Evolutionary conservation across 106 monocot species (phyloP).

Genomic region (Iris macrosiphon): DNA sequence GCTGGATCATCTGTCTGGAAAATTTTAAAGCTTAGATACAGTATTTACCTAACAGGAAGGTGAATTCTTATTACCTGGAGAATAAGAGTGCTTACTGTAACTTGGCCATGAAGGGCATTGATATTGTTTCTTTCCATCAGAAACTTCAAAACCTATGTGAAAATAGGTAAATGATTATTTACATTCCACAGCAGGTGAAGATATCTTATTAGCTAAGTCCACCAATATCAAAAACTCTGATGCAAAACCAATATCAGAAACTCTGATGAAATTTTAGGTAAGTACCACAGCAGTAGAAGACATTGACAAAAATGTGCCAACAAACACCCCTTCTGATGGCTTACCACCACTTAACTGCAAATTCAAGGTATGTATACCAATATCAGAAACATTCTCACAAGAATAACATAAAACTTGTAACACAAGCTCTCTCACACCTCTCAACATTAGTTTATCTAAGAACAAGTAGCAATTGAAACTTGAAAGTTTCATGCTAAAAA

Average conservation of each 20-base stretch:
- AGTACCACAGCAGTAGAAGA: constrained; percentile 96
- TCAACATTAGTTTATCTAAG: too few relatives aligned
- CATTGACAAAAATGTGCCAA: constrained; percentile 91
- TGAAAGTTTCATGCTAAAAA: too few relatives aligned
- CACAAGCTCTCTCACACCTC: too few relatives aligned
- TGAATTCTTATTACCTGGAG: constrained; percentile 59
- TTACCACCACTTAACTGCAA: constrained; percentile 88
- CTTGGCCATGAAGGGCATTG: constrained; percentile 92
- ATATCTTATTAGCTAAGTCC: too few relatives aligned
- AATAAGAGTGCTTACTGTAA: constrained; percentile 92
- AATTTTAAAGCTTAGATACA: constrained; percentile 1
- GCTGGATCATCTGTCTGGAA: neutral
- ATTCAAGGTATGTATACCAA: too few relatives aligned
- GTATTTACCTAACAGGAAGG: neutral
- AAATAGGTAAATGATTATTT: neutral
- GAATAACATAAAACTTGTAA: too few relatives aligned
- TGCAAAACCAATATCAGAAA: too few relatives aligned
- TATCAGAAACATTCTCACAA: too few relatives aligned
- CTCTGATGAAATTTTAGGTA: constrained; percentile 3
- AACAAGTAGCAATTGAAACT: too few relatives aligned
- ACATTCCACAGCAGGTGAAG: too few relatives aligned
- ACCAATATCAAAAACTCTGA: too few relatives aligned
- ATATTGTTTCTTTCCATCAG: constrained; percentile 91
- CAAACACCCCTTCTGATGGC: constrained; percentile 73
- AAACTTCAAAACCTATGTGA: constrained; percentile 91